Evolutionary conservation across 495 filamentous ascomycete species (phyloP).

Genomic region (Stereocaulon alpinum): DNA sequence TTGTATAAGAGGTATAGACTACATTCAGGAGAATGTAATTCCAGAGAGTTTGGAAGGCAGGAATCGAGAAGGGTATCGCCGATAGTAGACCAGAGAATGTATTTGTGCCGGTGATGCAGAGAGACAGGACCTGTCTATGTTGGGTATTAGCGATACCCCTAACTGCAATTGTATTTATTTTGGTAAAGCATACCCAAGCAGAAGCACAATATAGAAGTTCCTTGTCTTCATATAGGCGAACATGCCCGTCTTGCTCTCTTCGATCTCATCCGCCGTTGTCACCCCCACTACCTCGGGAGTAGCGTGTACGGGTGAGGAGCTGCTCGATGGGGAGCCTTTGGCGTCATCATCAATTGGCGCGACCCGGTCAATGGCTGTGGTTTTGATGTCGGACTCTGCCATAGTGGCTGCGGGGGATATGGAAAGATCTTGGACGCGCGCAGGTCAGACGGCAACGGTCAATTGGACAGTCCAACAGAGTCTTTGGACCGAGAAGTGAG

Average conservation of each 20-base stretch:
- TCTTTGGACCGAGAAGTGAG: conserved; percentile 39
- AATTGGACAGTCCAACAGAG: conserved; percentile 22
- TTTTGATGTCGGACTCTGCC: conserved; percentile 11
- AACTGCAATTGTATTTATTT: neutral
- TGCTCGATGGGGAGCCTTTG: conserved; percentile 4
- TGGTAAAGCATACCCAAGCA: conserved; percentile 48
- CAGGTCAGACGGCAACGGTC: neutral
- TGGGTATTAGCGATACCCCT: neutral
- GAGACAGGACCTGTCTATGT: conserved; percentile 64
- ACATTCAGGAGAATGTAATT: conserved; percentile 80
- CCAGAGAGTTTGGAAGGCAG: conserved; percentile 94
- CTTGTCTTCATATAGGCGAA: conserved; percentile 73
- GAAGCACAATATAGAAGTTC: conserved; percentile 77
- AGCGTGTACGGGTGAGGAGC: conserved; percentile 25
- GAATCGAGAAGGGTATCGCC: conserved; percentile 62
- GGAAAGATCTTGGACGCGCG: neutral
- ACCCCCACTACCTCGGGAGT: conserved; percentile 19
- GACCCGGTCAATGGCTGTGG: conserved; percentile 1
- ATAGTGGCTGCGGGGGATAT: neutral
- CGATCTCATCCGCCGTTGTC: conserved; percentile 26
- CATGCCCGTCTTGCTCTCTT: conserved; percentile 43
- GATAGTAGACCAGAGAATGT: conserved; percentile 75
- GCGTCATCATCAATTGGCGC: neutral
- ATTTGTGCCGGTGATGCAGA: conserved; percentile 82
- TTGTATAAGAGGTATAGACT: conserved; percentile 71